Evolutionary conservation across 2,329 filamentous ascomycete species (phyloP), one percentile per base, ranked within the genome.

Genomic region (Aspergillus quadricinctus): DNA sequence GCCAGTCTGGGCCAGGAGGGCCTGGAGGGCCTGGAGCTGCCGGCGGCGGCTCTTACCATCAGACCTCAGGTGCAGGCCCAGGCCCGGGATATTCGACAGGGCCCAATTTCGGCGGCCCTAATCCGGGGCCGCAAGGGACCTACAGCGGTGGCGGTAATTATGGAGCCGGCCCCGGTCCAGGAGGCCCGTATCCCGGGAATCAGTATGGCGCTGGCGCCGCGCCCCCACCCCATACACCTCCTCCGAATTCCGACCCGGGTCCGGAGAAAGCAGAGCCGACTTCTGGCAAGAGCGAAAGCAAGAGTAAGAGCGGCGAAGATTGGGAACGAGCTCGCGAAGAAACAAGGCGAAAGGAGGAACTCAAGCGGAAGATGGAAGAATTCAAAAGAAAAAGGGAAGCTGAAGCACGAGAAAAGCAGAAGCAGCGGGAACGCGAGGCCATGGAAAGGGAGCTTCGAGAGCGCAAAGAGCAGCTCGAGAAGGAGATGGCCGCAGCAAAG

Each of bases 391-490:
- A 72, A 53, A 61, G 72, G 49, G 69, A 75, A 50, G 72, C 71
- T 55, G 66, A 73, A 61, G 64, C 69, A 50, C 67, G 70, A 49
- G 73, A 76, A 56, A 72, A 72, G 49, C 67, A 75, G 52, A 66
- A 67, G 45, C 66, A 75, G 53, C 68, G 70, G 1, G 74, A 77
- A 54, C 69, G 71, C 25, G 74, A 77, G 54, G 70, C 68, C 9
- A 74, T 75, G 65, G 74, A 77, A 57, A 68, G 68, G 41, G 72
- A 75, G 53, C 60, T 74, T 31, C 68, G 68, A 43, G 71, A 75
- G 59, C 72, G 72, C 31, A 71, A 71, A 45, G 73, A 75, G 59
- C 73, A 75, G 54, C 65, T 75, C 19, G 74, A 75, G 60, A 67
- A 59, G 27, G 70, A 72, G 51, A 70, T 72, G 63, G 69, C 69